A percentile compares a stretch with the other conserved stretches of the same genome.
phyloP scores from a whole-genome alignment of 1,284 basidiomycete genomes.

The Taiwanofungus camphoratus region DNA sequence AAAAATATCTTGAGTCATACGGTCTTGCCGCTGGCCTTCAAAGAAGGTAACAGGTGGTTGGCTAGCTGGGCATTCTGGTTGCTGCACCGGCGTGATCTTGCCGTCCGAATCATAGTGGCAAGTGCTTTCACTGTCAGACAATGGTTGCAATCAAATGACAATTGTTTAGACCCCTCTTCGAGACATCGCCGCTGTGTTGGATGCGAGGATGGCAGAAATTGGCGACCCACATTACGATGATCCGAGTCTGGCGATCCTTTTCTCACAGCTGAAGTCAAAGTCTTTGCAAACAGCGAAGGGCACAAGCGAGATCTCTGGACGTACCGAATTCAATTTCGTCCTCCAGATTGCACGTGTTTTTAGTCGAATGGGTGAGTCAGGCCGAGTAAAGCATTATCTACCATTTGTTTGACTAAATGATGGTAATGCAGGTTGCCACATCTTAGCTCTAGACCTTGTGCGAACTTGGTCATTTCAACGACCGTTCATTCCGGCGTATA shows the following conservation, averaged over 20 bases:
- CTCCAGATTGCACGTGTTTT: conserved; percentile 89
- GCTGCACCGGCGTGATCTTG: conserved; percentile 77
- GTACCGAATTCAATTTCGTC: conserved; percentile 89
- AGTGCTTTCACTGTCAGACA: conserved; percentile 20
- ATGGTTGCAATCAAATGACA: conserved; percentile 1
- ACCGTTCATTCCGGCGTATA: conserved; percentile 44
- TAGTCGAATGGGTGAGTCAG: conserved; percentile 78
- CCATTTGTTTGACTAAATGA: neutral
- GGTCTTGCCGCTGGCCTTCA: conserved; percentile 82
- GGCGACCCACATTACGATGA: conserved; percentile 90
- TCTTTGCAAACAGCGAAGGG: conserved; percentile 90
- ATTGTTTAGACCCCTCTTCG: conserved; percentile 64
- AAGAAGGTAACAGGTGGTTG: conserved; percentile 88
- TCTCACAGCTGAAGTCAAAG: conserved; percentile 84
- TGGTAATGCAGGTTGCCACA: conserved; percentile 74
- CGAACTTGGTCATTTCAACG: conserved; percentile 88
- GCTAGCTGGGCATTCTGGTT: conserved; percentile 97
- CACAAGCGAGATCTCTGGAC: conserved; percentile 82
- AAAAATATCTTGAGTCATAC: conserved; percentile 63
- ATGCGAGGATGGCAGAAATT: conserved; percentile 53
- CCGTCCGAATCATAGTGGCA: conserved; percentile 80
- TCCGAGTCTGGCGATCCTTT: conserved; percentile 83
- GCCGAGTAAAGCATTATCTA: neutral
- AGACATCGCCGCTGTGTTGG: conserved; percentile 56
- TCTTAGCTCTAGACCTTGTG: conserved; percentile 80